Evolutionary conservation across 2,329 filamentous ascomycete genomes (phyloP), one percentile per base, ranked within the genome.

Genomic region (Penicillium olsonii): DNA sequence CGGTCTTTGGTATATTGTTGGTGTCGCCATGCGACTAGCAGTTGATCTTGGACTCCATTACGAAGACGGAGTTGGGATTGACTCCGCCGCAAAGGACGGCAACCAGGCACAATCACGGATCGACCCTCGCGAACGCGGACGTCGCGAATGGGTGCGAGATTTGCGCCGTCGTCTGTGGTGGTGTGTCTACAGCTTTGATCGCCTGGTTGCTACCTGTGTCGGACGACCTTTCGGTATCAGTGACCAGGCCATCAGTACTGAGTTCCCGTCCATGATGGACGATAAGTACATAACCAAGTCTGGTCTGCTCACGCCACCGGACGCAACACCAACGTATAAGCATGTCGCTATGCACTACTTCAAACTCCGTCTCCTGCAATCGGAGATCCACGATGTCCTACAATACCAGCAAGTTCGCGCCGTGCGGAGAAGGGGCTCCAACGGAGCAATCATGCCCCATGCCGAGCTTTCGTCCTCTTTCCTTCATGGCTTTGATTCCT

Each of bases 1-100:
- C 0, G 94, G 94, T 12, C 75, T 97, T 37, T 97, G 92, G 92
- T 97, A 97, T 71, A 97, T 97, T 54, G 89, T 95, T 52, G 94
- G 94, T 10, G 92, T 96, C 37, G 92, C 92, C 5, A 87, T 95
- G 52, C 86, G 94, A 31, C 73, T 97, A 44, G 92, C 90, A 6
- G 87, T 97, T 18, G 94, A 97, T 68, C 79, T 97, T 2, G 94
- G 94, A 9, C 76, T 97, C 22, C 92, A 97, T 69, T 91, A 92
- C 59, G 94, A 97, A 69, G 92, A 96, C 59, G 90, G 89, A 18
- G 85, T 84, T 29, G 83, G 84, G 20, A 77, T 87, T 37, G 78
- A 83, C 20, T 77, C 78, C 8, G 62, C 69, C 54, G 58, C 67
- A 14, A 64, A 76, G 8, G 73, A 75, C 15, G 63, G 57, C 14